These are phyloP conservation scores for Yamadazyma jaroonii DNA, from an alignment of 1,139 yeast species.

Conservation along the genomic window DNA sequence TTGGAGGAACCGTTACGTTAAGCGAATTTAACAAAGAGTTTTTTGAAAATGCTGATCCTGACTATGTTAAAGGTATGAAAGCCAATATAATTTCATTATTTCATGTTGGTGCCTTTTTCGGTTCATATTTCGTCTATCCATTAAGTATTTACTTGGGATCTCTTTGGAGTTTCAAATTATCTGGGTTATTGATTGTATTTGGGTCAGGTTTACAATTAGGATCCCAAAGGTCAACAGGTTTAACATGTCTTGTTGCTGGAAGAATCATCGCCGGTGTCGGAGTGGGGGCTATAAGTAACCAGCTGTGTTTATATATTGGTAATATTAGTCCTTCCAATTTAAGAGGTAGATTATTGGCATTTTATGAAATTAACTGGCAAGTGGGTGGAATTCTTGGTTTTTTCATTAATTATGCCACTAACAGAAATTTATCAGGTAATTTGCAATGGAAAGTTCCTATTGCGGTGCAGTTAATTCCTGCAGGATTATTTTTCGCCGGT, in stretches of 20 bases:
- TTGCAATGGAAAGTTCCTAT: conserved; percentile 38
- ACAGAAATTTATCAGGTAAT: conserved; percentile 17
- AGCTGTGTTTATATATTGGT: conserved; percentile 31
- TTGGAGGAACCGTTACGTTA: conserved; percentile 31
- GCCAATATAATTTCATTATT: conserved; percentile 35
- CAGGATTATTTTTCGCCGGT: conserved; percentile 40
- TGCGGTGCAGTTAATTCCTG: conserved; percentile 41
- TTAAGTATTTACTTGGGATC: conserved; percentile 27
- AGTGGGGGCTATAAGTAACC: conserved; percentile 32
- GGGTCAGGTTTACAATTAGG: conserved; percentile 37
- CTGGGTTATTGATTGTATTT: conserved; percentile 35
- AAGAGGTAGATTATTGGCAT: conserved; percentile 42
- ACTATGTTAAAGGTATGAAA: conserved; percentile 14
- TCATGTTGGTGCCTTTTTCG: conserved; percentile 37
- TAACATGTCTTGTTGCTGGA: conserved; percentile 18
- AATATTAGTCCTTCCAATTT: conserved; percentile 30
- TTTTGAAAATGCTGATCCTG: conserved; percentile 18
- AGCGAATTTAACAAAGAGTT: conserved; percentile 26
- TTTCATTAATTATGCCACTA: conserved; percentile 42
- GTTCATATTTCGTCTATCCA: conserved; percentile 27
- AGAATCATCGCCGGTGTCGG: conserved; percentile 35
- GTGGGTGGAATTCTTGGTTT: conserved; percentile 47
- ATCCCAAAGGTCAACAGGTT: conserved; percentile 8
- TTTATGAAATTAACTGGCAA: conserved; percentile 51
- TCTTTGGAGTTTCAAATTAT: conserved; percentile 22